Base-by-base conservation (phyloP, 306 rosid species). In the Acacia crassicarpa region DNA sequence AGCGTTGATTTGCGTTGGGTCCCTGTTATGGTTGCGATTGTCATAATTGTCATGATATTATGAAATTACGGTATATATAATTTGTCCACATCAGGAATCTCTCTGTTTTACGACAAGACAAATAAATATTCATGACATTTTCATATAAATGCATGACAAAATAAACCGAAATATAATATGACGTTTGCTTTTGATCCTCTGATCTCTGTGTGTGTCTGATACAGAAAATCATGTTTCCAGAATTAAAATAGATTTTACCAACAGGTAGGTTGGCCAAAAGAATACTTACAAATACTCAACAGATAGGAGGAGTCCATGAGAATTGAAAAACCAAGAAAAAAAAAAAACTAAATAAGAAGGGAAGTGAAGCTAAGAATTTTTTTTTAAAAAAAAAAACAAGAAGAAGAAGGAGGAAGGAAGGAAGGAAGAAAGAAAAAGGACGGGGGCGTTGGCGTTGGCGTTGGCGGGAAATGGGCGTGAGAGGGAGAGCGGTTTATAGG, bases 391-490 rank as follows among this genome's bases (percentile, higher is more conserved):
- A 27, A 27, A 27, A 41, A 41, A 44, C 2, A 19, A 19, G 2
- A 53, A 30, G 2, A 2, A 1, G 1, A 1, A 19, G 5, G 4
- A 33, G 4, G 33, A 32, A 32, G 4, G 35, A 19, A 51, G 3
- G 35, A 19, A 51, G 3, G 9, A n/a, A 38, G 40, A 38, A 38
- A 15, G 53, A 14, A 46, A 15, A 46, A 13, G n/a, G 19, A n/a
- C 1, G 3, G 11, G n/a, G 40, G 15, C 41, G 8, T 73, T 81
- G 91, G 89, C 1, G 3, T 5, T 11, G 40, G 15, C 41, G 8
- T 73, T 81, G 91, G 89, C 88, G 92, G 89, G 92, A 84, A 87
- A 77, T 27, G 63, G 76, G 76, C 72, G 86, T 81, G 73, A 81
- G 81, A 49, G 86, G 73, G 65, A 81, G 81, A 49, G 78, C 80